A percentile compares a stretch with the other conserved stretches of the same genome.
Evolutionary conservation across 352 stramenopile species (phyloP).

Genomic region (Thraustotheca clavata): DNA sequence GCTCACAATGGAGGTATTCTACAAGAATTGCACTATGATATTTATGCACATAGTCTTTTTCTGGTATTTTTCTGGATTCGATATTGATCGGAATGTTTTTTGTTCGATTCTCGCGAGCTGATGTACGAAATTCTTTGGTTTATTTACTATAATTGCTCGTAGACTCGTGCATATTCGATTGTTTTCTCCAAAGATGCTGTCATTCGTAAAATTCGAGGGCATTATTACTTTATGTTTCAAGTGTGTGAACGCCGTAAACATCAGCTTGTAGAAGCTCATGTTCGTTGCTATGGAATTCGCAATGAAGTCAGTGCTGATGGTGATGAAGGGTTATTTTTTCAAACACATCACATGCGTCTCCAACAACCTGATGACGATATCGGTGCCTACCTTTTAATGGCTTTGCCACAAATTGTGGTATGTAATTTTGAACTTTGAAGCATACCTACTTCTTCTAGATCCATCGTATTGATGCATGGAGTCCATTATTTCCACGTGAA

Average conservation of each 20-base stretch:
- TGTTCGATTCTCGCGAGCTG: slow-evolving; percentile 67
- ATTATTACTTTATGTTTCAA: slow-evolving; percentile 90
- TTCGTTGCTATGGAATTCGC: slow-evolving; percentile 71
- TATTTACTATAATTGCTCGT: background rate
- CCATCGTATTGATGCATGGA: slow-evolving; percentile 82
- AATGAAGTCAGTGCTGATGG: slow-evolving; percentile 52
- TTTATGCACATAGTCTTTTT: slow-evolving; percentile 49
- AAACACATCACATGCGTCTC: slow-evolving; percentile 77
- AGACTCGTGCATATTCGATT: slow-evolving; percentile 81
- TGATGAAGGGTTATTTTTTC: slow-evolving; percentile 47
- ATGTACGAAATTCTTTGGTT: slow-evolving; percentile 31
- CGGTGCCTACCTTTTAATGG: slow-evolving; percentile 74
- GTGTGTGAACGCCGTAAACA: slow-evolving; percentile 85
- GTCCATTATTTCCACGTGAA: slow-evolving; percentile 68
- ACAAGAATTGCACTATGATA: background rate
- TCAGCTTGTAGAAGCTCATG: slow-evolving; percentile 80
- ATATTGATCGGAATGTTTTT: slow-evolving; percentile 86
- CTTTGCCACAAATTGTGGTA: slow-evolving; percentile 62
- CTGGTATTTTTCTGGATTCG: slow-evolving; percentile 80
- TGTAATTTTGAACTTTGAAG: background rate
- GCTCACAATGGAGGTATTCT: slow-evolving; percentile 62
- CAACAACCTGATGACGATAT: slow-evolving; percentile 82
- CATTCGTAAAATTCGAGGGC: slow-evolving; percentile 82
- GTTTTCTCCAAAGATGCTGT: slow-evolving; percentile 80
- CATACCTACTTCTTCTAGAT: slow-evolving; percentile 16